phyloP scores from a whole-genome alignment of 2,329 filamentous ascomycete species.

The Ophiostoma ulmi region DNA sequence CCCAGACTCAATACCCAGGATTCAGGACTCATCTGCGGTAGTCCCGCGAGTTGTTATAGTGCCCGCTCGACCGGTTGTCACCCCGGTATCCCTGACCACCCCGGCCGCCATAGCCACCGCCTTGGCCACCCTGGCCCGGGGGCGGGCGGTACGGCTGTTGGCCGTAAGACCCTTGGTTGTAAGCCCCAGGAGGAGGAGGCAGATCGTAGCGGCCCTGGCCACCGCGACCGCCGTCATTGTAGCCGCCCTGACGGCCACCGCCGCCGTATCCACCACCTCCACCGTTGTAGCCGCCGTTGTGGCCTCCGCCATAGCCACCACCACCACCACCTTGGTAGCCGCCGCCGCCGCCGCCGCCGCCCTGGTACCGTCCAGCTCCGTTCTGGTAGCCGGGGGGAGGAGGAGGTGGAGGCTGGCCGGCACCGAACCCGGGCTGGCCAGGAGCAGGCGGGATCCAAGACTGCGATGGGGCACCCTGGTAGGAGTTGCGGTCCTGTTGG shows the following conservation, averaged over 20 bases:
- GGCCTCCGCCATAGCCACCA: slow-evolving; percentile 12
- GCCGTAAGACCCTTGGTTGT: slow-evolving; percentile 9
- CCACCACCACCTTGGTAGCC: slow-evolving; percentile 19
- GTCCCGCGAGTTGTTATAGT: slow-evolving; percentile 25
- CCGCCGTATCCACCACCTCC: slow-evolving; percentile 20
- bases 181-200: slow-evolving; percentile 20
- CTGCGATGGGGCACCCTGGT: slow-evolving; percentile 30
- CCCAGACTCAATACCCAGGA: background rate
- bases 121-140: slow-evolving; percentile 14
- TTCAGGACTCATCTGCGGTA: slow-evolving; percentile 24
- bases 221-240: slow-evolving; percentile 9
- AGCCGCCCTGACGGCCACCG: slow-evolving; percentile 12
- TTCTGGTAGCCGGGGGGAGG: slow-evolving; percentile 34
- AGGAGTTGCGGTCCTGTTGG: slow-evolving; percentile 44
- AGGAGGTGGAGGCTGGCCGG: slow-evolving; percentile 44
- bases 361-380: slow-evolving; percentile 19
- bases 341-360: slow-evolving; percentile 18
- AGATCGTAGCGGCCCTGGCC: slow-evolving; percentile 21
- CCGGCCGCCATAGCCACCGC: background rate
- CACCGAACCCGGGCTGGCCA: slow-evolving; percentile 41
- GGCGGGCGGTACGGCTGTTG: slow-evolving; percentile 25
- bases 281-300: slow-evolving; percentile 11
- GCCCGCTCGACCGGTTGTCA: slow-evolving; percentile 17
- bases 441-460: slow-evolving; percentile 44
- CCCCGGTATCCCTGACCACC: slow-evolving; percentile 26